Percentiles rank a stretch among this genome's conserved stretches.
phyloP scores from a whole-genome alignment of 441 rosid species.

The Aquilaria agallochum region DNA sequence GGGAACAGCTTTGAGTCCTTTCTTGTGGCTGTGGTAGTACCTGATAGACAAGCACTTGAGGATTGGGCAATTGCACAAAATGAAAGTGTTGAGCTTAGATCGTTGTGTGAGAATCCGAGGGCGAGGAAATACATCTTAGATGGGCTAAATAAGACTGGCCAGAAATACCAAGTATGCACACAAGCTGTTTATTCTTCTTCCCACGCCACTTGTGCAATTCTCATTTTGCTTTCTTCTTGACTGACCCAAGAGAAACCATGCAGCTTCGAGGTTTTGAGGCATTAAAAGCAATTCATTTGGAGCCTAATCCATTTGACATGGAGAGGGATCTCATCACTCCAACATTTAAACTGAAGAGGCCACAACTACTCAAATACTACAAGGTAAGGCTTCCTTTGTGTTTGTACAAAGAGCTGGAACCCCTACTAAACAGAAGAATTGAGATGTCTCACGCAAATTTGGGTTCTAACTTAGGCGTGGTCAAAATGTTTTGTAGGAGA shows the following conservation, averaged over 20 bases:
- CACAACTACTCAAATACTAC: constrained; percentile 77
- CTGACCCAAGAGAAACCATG: constrained; percentile 7
- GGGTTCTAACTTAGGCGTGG: not conserved
- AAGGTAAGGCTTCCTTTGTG: constrained; percentile 36
- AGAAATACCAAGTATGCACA: constrained; percentile 50
- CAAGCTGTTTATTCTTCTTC: constrained; percentile 1
- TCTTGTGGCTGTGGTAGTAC: constrained; percentile 76
- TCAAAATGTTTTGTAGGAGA: constrained; percentile 34
- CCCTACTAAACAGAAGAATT: not conserved
- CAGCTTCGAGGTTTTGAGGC: constrained; percentile 92
- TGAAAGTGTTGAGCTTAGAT: constrained; percentile 46
- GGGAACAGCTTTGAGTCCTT: constrained; percentile 91
- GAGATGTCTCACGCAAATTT: constrained; percentile 8
- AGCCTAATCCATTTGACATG: constrained; percentile 69
- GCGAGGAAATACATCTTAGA: constrained; percentile 67
- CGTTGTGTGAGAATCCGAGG: constrained; percentile 55
- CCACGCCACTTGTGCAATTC: not conserved
- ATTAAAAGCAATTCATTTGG: constrained; percentile 77
- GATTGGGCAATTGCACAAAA: constrained; percentile 61
- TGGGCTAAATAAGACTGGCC: constrained; percentile 69
- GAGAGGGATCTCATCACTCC: constrained; percentile 85
- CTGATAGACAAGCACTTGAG: constrained; percentile 68
- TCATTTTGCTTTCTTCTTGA: not conserved
- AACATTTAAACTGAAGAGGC: constrained; percentile 86
- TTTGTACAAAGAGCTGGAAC: not conserved